Evolutionary conservation across 257 asterid species (phyloP).

Genomic region (Cynanchum wilfordii): DNA sequence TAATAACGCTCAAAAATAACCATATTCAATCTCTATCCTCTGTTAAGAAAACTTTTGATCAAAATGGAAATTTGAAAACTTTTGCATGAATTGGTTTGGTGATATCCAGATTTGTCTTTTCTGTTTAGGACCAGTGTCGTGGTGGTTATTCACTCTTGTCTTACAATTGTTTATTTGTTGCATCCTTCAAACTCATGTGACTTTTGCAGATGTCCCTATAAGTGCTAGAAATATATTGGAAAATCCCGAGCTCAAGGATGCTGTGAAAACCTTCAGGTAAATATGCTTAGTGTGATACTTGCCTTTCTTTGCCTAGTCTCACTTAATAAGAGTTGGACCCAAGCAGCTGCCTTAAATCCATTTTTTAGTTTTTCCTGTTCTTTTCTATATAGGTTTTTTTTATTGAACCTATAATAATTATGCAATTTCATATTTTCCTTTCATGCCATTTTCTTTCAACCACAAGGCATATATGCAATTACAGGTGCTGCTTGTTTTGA

Average conservation of each 20-base stretch:
- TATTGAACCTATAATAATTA: neutral
- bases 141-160: neutral
- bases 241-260: conserved; percentile 73
- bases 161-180: neutral
- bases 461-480: neutral
- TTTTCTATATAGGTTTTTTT: neutral
- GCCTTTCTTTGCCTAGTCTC: neutral
- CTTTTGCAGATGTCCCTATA: conserved; percentile 60
- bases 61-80: neutral
- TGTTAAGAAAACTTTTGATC: neutral
- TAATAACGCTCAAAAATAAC: neutral
- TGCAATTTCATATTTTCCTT: neutral
- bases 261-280: conserved; percentile 80
- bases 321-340: neutral
- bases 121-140: neutral
- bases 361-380: neutral
- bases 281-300: neutral
- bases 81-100: neutral
- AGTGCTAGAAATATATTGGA: conserved; percentile 86
- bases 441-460: neutral
- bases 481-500: too few relatives aligned
- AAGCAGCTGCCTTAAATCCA: neutral
- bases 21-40: neutral
- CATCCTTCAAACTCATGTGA: conserved; percentile 20
- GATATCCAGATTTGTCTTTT: neutral